Evolutionary conservation across 1,284 basidiomycete genomes (phyloP), one percentile per base, ranked within the genome.

Genomic region (Austroboletus niveus): DNA sequence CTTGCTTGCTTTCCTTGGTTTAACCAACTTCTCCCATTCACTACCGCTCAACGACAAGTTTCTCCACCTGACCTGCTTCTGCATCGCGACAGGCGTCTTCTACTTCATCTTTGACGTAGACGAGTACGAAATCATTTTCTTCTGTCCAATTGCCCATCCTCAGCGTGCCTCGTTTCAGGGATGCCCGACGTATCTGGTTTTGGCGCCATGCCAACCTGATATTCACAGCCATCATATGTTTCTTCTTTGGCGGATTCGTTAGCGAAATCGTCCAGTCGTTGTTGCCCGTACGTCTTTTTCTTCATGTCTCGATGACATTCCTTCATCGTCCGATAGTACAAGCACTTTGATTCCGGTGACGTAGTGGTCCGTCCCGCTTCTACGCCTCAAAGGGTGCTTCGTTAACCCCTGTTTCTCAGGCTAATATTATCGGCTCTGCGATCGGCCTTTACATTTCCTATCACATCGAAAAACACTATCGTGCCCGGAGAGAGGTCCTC

Each of bases 31-130:
- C 57, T 74, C 82, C 17, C 75, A 75, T 53, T 70, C 80, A 5
- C 66, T 93, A 10, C 87, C 87, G 1, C 66, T 94, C 15, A 90
- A 89, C 65, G 88, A 90, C 79, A 93, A 94, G 71, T 62, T 94
- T 12, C 71, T 94, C 29, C 93, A 92, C 63, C 93, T 95, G 65
- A 62, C 91, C 22, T 92, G 89, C 67, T 87, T 96, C 59, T 76
- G 76, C 53, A 56, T 89, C 30, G 89, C 92, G 0, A 93, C 92
- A 0, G 82, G 73, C 6, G 78, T 92, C 7, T 94, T 94, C 69
- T 95, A 92, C 69, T 89, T 90, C 62, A 91, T 94, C 45, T 83
- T 90, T 53, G 90, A 92, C 59, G 85, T 94, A 11, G 91, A 94
- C 57, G 90, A 94, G 84, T 89, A 60, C 63, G 85, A 72, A 20